Percentiles rank a stretch among this genome's conserved stretches.
Evolutionary conservation across 768 basidiomycete genomes (phyloP).

Genomic region (Naganishia randhawae): DNA sequence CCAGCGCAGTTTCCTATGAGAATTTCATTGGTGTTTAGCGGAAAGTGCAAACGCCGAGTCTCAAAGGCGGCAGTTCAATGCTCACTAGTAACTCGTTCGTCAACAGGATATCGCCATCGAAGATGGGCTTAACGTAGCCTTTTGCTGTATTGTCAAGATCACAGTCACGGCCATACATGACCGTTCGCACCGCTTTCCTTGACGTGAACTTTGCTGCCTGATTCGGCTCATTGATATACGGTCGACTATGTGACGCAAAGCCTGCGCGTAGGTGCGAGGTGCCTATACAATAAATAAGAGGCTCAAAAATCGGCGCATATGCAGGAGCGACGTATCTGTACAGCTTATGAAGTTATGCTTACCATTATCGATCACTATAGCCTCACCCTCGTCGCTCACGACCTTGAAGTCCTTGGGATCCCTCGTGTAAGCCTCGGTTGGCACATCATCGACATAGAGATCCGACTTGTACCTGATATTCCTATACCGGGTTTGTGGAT

Average conservation of each 20-base stretch:
- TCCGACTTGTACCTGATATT: conserved; percentile 21
- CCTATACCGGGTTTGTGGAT: not conserved
- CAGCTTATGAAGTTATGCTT: too few species aligned
- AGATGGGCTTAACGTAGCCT: conserved; percentile 72
- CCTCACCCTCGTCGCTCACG: conserved; percentile 1
- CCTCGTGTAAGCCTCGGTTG: conserved; percentile 1
- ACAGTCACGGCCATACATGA: conserved; percentile 82
- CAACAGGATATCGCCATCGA: conserved; percentile 88
- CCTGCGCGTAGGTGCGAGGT: conserved; percentile 78
- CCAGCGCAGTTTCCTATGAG: conserved; percentile 82
- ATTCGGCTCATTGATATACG: conserved; percentile 63
- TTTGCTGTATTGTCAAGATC: conserved; percentile 81
- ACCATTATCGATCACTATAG: conserved; percentile 25
- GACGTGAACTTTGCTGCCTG: conserved; percentile 85
- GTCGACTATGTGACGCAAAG: conserved; percentile 63
- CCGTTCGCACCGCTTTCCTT: conserved; percentile 73
- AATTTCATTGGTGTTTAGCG: conserved; percentile 8
- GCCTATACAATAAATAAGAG: conserved; percentile 47
- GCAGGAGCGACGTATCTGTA: too few species aligned
- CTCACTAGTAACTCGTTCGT: conserved; percentile 90
- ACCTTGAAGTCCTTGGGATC: not conserved
- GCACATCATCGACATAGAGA: conserved; percentile 16
- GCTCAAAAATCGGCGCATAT: not conserved
- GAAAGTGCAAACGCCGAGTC: not conserved
- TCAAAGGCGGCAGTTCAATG: not conserved